phyloP scores from a whole-genome alignment of 305 asterid genomes.

The Coffea humblotiana region DNA sequence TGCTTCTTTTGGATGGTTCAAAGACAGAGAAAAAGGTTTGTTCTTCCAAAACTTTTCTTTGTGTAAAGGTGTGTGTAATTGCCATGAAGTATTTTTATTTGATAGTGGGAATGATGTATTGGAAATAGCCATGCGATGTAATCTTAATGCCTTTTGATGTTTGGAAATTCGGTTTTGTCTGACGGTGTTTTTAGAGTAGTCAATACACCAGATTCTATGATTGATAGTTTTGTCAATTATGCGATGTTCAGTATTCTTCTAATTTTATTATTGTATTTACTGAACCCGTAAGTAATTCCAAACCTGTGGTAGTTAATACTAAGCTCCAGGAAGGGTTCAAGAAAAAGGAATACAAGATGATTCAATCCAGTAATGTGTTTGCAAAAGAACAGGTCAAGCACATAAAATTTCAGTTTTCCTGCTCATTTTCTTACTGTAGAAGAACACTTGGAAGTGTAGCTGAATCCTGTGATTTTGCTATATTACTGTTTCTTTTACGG shows the following conservation, averaged over 20 bases:
- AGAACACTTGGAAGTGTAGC: neutral
- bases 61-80: no score
- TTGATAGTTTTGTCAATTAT: neutral
- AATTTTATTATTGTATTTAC: no score
- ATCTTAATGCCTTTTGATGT: neutral
- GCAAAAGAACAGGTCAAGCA: neutral
- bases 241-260: neutral
- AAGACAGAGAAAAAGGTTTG: slow-evolving; percentile 81
- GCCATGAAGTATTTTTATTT: neutral
- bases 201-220: neutral
- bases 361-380: neutral
- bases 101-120: neutral
- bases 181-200: no score
- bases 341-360: neutral
- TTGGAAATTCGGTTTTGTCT: neutral
- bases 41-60: slow-evolving; percentile 13
- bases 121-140: neutral
- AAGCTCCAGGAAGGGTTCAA: neutral
- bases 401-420: neutral
- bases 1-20: slow-evolving; percentile 94
- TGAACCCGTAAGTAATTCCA: neutral
- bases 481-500: neutral
- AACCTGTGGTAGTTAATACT: neutral
- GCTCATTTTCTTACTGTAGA: neutral
- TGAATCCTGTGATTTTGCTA: neutral